Evolutionary conservation across 2,329 filamentous ascomycete species (phyloP), one percentile per base, ranked within the genome.

Genomic region (Penicillium sp.): DNA sequence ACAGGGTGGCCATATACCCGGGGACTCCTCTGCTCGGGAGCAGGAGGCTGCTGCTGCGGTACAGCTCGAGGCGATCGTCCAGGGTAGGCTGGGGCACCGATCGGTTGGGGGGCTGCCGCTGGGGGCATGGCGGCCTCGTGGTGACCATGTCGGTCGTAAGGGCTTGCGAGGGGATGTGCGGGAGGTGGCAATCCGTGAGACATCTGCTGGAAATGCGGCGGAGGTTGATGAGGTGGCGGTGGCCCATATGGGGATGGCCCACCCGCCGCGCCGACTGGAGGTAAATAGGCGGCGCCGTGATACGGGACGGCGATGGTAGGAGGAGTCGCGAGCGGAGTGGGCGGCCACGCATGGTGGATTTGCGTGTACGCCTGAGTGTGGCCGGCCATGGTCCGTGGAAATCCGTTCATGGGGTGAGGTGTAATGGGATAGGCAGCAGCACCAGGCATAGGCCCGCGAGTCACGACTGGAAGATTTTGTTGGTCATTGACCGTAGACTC

Each of bases 401-500:
- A 83, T 55, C 75, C 79, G 3, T 83, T 65, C 60, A 79, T 74
- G 42, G 69, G 71, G 50, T 80, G 73, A 48, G 76, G 74, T 42
- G 75, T 68, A 27, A 77, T 72, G 5, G 76, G 70, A 62, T 80
- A 82, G 9, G 68, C 58, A 12, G 77, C 41, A 36, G 41, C 75
- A 8, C 78, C 79, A 29, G 74, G 70, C 79, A 84, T 83, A 5
- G 81, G 89, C 0, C 85, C 81, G 56, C 89, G 81, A 9, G 89
- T 91, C 35, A 94, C 81, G 3, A 88, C 84, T 9, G 90, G 88
- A 11, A 89, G 83, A 49, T 85, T 85, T 65, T 85, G 85, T 53
- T 84, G 79, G 62, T 96, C 91, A 64, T 89, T 88, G 58, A 96
- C 83, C 39, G 89, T 95, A 1, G 91, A 95, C 69, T 98, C 93